Percentiles rank a stretch among this genome's conserved stretches.
Evolutionary conservation across 2,329 filamentous ascomycete genomes (phyloP).

Genomic region (Verticillium dahliae): DNA sequence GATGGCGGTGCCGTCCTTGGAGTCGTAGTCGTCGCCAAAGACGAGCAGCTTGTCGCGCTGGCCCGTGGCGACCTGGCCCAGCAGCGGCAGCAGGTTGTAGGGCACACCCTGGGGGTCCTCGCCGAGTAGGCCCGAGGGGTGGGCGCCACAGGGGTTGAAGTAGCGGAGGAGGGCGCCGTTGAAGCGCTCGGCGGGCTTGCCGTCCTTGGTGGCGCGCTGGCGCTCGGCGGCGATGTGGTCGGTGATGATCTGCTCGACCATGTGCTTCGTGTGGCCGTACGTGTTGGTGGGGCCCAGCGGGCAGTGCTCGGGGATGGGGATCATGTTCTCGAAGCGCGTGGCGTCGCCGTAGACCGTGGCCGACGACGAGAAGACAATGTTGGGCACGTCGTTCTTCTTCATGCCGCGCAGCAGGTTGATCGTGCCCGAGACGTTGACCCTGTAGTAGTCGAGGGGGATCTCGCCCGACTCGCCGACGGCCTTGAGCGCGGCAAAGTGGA

Average conservation of each 20-base stretch:
- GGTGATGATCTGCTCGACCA: constrained; percentile 85
- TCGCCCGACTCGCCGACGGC: constrained; percentile 93
- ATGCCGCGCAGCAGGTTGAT: constrained; percentile 82
- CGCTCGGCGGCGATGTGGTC: constrained; percentile 86
- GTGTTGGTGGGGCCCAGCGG: constrained; percentile 95
- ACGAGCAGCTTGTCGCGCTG: constrained; percentile 91
- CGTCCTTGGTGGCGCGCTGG: constrained; percentile 72
- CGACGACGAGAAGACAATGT: constrained; percentile 97
- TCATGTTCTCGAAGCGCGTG: constrained; percentile 94
- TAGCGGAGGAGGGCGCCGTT: constrained; percentile 91
- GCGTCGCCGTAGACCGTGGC: constrained; percentile 98
- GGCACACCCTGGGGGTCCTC: constrained; percentile 95
- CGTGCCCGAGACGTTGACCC: constrained; percentile 91
- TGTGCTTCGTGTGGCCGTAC: constrained; percentile 93
- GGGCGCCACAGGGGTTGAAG: constrained; percentile 94
- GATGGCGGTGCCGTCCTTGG: constrained; percentile 86
- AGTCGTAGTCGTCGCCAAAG: constrained; percentile 90
- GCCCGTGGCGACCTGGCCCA: constrained; percentile 93
- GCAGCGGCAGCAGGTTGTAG: constrained; percentile 88
- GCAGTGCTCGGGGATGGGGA: constrained; percentile 95
- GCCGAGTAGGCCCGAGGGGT: constrained; percentile 94
- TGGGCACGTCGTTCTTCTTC: constrained; percentile 83
- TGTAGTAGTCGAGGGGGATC: constrained; percentile 95
- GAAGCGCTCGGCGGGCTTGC: constrained; percentile 74
- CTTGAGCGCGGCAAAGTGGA: constrained; percentile 98